Evolutionary conservation across 2,329 filamentous ascomycete species (phyloP), one percentile per base, ranked within the genome.

Genomic region (Phaeosphaeria sp.): DNA sequence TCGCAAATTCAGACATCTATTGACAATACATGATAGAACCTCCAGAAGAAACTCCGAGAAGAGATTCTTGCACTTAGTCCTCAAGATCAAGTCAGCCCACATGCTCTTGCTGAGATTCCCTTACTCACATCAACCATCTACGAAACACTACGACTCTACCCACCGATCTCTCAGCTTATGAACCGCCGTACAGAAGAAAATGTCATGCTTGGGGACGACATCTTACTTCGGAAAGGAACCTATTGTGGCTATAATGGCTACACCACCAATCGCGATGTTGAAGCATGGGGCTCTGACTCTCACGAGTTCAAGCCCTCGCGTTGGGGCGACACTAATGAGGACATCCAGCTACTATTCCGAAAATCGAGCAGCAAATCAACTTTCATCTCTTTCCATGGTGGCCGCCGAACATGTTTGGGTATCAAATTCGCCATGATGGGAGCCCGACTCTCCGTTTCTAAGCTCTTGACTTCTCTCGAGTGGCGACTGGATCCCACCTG

Each of bases 81-180:
- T 1, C 36, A 58, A n/a, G 50, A 58, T 25, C 50, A 46, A 27
- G 22, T 44, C 9, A 43, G 51, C 20, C 51, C 56, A 41, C 17
- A 43, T 18, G 25, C 50, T 20, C 50, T 52, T 17, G 50, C 41
- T 27, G 50, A 52, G 30, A 46, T 52, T 62, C 68, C 39, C 67
- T 80, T 49, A 77, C 79, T 0, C 75, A 79, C 75, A 0, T 67
- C 80, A 0, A 72, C 79, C 23, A 73, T 82, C 18, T 77, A 79
- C 54, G 81, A 83, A 52, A 71, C 73, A 23, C 74, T 83, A n/a
- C 78, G 81, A 0, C 68, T 83, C n/a, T 81, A 79, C 54, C 81
- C 81, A 0, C 80, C 81, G n/a, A 77, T 83, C 50, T 76, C 72
- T 0, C 80, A 82, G 58, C 72, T 83, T n/a, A 77, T 82, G 60